These are phyloP conservation scores for Phytophthora europaea DNA, from an alignment of 352 stramenopile genomes.

Conservation along the genomic window DNA sequence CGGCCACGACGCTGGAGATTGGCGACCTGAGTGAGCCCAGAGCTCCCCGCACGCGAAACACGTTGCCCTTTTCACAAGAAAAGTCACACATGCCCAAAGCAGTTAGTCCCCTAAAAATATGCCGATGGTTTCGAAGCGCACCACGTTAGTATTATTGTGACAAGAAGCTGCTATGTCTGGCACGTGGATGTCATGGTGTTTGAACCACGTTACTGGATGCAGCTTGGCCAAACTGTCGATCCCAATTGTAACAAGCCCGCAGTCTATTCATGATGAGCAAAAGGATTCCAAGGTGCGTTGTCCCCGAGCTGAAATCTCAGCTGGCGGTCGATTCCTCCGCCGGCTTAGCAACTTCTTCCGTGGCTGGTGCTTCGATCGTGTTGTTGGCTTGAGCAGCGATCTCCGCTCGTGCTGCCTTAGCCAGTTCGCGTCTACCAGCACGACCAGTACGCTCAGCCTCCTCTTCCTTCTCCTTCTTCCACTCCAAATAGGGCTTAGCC, in stretches of 20 bases:
- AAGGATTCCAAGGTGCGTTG: not conserved
- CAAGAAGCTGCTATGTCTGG: slow-evolving; percentile 13
- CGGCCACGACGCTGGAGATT: not conserved
- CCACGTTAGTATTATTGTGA: slow-evolving; percentile 11
- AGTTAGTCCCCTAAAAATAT: slow-evolving; percentile 44
- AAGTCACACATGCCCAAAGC: slow-evolving; percentile 22
- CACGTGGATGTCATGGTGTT: not conserved
- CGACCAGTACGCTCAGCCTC: slow-evolving; percentile 50
- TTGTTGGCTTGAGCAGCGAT: slow-evolving; percentile 10
- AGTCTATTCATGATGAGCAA: slow-evolving; percentile 13
- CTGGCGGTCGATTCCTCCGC: slow-evolving; percentile 2
- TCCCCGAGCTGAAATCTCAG: slow-evolving; percentile 4
- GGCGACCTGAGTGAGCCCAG: not conserved
- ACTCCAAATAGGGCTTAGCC: slow-evolving; percentile 63
- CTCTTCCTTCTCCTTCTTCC: slow-evolving; percentile 85
- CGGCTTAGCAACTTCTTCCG: not conserved
- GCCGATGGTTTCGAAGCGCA: slow-evolving; percentile 16
- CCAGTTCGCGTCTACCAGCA: slow-evolving; percentile 50
- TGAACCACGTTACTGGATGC: not conserved
- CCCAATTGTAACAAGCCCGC: not conserved
- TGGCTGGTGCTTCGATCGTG: not conserved
- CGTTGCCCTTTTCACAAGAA: slow-evolving; percentile 14
- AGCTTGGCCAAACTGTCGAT: not conserved
- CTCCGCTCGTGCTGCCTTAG: slow-evolving; percentile 40
- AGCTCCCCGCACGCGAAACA: not conserved